Conservation (phyloP, 2,329 filamentous ascomycete species). For the Colletotrichum tabaci region DNA sequence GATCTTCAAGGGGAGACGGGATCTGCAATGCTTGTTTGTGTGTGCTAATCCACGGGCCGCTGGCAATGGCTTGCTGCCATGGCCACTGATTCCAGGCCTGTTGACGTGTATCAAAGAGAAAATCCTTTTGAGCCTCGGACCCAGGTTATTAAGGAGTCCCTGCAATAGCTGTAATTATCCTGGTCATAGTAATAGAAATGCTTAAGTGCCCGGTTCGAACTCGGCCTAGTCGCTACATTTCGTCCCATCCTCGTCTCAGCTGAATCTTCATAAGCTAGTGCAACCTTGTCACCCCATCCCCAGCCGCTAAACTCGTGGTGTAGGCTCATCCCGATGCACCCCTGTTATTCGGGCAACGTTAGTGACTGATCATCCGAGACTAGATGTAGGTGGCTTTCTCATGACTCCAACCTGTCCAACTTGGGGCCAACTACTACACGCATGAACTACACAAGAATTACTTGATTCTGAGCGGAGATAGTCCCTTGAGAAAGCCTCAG, state of each 20-base stretch:
- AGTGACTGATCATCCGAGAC: not conserved
- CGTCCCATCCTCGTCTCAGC: not conserved
- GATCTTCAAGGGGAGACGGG: constrained; percentile 8
- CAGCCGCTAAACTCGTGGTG: too few species aligned
- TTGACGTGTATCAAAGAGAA: not conserved
- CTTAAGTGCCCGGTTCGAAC: not conserved
- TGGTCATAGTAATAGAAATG: not conserved
- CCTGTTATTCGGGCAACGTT: not conserved
- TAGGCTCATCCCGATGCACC: too few species aligned
- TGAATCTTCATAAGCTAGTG: not conserved
- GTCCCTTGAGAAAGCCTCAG: not conserved
- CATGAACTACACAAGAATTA: not conserved
- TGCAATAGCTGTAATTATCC: too few species aligned
- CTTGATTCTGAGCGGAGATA: not conserved
- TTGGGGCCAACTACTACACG: too few species aligned
- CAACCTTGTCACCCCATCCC: not conserved
- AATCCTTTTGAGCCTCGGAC: not conserved
- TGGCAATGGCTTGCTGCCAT: not conserved
- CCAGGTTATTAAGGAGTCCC: too few species aligned
- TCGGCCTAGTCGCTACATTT: not conserved
- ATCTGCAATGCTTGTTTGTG: not conserved
- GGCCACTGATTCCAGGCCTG: too few species aligned
- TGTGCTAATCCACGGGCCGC: too few species aligned
- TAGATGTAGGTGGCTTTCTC: not conserved
- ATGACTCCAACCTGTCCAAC: not conserved